Evolutionary conservation across 1,284 basidiomycete genomes (phyloP).

Genomic region (Ganoderma boninense): DNA sequence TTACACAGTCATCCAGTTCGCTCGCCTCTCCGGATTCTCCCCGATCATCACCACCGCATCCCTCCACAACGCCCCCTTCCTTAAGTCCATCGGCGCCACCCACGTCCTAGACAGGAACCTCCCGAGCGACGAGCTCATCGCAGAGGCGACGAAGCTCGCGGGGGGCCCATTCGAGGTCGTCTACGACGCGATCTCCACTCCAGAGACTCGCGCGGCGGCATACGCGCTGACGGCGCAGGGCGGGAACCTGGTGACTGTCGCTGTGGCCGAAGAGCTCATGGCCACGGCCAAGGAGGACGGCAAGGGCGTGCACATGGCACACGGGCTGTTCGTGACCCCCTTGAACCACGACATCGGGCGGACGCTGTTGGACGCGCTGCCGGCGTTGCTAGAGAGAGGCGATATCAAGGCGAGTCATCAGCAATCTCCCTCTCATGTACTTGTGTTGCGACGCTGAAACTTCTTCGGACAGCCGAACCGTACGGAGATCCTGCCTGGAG

Average conservation of each 20-base stretch:
- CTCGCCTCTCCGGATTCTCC: constrained; percentile 45
- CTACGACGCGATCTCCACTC: constrained; percentile 39
- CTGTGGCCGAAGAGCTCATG: neutral
- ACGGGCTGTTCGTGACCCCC: constrained; percentile 7
- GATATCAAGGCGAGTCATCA: constrained; percentile 25
- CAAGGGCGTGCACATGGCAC: neutral
- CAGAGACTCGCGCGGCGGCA: constrained; percentile 26
- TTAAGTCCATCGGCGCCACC: constrained; percentile 47
- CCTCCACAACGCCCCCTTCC: constrained; percentile 39
- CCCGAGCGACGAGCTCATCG: constrained; percentile 28
- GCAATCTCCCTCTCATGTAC: neutral
- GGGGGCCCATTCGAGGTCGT: constrained; percentile 31
- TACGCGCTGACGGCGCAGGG: constrained; percentile 18
- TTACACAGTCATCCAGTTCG: constrained; percentile 42
- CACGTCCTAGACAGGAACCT: constrained; percentile 44
- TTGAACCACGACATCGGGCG: constrained; percentile 5
- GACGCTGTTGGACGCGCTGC: constrained; percentile 5
- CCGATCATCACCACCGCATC: constrained; percentile 48
- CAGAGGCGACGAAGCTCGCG: constrained; percentile 31
- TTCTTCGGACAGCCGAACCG: constrained; percentile 27
- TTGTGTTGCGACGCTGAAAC: neutral
- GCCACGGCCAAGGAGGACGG: neutral
- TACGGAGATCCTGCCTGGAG: constrained; percentile 52
- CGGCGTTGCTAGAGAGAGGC: constrained; percentile 25
- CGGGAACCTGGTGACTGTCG: neutral